These are phyloP conservation scores for Dioscorea cayenensis DNA, from an alignment of 116 monocot species.

Conservation along the genomic window DNA sequence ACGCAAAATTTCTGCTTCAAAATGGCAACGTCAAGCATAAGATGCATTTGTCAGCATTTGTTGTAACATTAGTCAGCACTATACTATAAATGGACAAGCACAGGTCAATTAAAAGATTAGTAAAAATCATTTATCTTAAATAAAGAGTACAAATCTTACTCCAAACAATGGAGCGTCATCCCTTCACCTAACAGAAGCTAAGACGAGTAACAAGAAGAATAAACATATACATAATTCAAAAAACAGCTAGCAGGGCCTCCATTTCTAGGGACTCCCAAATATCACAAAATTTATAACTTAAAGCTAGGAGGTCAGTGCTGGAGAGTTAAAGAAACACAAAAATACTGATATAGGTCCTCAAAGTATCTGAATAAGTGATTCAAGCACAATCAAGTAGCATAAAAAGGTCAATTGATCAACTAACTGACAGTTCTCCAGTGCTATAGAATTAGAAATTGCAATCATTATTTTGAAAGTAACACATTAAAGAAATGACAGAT, in stretches of 20 bases:
- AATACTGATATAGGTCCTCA: not conserved
- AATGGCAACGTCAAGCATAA: slow-evolving; percentile 87
- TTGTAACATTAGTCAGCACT: slow-evolving; percentile 8
- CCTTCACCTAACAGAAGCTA: not conserved
- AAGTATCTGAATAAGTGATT: not conserved
- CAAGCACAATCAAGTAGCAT: too few species aligned
- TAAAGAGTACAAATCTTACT: not conserved
- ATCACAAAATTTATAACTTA: not conserved
- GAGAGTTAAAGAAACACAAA: not conserved
- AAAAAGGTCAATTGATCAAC: too few species aligned
- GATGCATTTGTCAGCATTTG: slow-evolving; percentile 70
- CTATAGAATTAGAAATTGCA: too few species aligned
- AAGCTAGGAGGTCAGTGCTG: not conserved
- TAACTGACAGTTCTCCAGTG: too few species aligned
- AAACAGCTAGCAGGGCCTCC: not conserved
- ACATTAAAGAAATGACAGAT: too few species aligned
- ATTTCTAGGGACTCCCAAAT: not conserved
- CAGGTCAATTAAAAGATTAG: not conserved
- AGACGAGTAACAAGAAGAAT: not conserved
- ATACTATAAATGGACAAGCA: not conserved
- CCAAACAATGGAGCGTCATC: not conserved
- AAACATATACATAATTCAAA: not conserved
- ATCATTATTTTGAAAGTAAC: too few species aligned
- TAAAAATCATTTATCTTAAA: not conserved
- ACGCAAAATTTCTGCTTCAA: slow-evolving; percentile 99